A percentile compares a stretch with the other conserved stretches of the same genome.
Conservation (phyloP, 352 stramenopile species). For the Pythium apleroticum region DNA sequence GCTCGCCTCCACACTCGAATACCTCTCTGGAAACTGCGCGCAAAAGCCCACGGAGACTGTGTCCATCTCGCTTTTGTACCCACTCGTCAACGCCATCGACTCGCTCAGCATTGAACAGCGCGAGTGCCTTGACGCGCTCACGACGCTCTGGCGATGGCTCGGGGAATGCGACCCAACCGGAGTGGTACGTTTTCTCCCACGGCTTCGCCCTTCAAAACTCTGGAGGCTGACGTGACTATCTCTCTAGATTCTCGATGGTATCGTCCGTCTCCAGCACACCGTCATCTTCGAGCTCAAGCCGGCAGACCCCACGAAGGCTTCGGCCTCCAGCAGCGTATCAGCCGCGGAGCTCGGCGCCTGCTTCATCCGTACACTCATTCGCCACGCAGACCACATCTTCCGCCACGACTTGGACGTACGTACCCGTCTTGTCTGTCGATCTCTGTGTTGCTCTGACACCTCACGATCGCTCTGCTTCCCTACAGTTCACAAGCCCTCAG, state of each 20-base stretch:
- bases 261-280: conserved; percentile 39
- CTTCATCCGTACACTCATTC: conserved; percentile 58
- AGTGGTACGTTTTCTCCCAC: conserved; percentile 32
- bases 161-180: conserved; percentile 36
- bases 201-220: not conserved
- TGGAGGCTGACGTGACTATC: not conserved
- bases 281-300: conserved; percentile 38
- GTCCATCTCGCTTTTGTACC: conserved; percentile 51
- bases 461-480: conserved; percentile 2
- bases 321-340: not conserved
- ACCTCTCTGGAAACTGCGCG: conserved; percentile 30
- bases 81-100: conserved; percentile 71
- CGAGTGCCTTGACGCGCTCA: conserved; percentile 70
- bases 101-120: conserved; percentile 66
- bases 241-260: conserved; percentile 40
- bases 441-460: conserved; percentile 4
- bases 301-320: not conserved
- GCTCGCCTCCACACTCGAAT: conserved; percentile 64
- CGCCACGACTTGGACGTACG: conserved; percentile 53
- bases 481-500: conserved; percentile 31
- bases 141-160: conserved; percentile 53
- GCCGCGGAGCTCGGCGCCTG: conserved; percentile 39
- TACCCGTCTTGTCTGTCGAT: conserved; percentile 6
- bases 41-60: conserved; percentile 19
- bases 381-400: conserved; percentile 71